A percentile compares a stretch with the other conserved stretches of the same genome.
These are phyloP conservation scores for Penicillium palitans DNA, from an alignment of 2,329 filamentous ascomycete genomes.

Conservation along the genomic window DNA sequence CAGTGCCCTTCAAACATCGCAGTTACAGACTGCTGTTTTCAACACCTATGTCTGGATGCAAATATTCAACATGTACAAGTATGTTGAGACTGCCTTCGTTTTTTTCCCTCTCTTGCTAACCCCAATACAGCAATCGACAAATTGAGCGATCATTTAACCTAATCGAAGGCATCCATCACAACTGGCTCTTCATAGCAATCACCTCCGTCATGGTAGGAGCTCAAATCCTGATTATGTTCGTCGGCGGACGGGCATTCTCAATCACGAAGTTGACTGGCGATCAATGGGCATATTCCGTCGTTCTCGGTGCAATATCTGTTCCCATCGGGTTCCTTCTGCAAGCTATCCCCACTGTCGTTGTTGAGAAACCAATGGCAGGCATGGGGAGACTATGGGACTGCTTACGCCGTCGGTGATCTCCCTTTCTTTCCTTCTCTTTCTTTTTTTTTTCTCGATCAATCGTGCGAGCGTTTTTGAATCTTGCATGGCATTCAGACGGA, in stretches of 20 bases:
- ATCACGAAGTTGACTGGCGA: slow-evolving; percentile 51
- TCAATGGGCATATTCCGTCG: slow-evolving; percentile 58
- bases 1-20: slow-evolving; percentile 41
- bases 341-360: background rate
- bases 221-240: slow-evolving; percentile 59
- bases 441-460: background rate
- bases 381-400: background rate
- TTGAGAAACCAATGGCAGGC: slow-evolving; percentile 5
- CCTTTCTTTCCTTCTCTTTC: background rate
- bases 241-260: slow-evolving; percentile 57
- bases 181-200: slow-evolving; percentile 60
- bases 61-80: slow-evolving; percentile 69
- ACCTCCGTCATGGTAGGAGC: slow-evolving; percentile 59
- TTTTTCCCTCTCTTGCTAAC: background rate
- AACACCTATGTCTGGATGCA: slow-evolving; percentile 73
- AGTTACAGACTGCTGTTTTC: slow-evolving; percentile 64
- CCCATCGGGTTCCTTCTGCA: slow-evolving; percentile 44
- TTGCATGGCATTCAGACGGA: background rate
- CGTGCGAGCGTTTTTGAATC: background rate
- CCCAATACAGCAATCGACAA: slow-evolving; percentile 51
- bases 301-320: slow-evolving; percentile 51
- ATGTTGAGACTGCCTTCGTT: slow-evolving; percentile 1
- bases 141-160: slow-evolving; percentile 65
- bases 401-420: background rate
- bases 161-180: slow-evolving; percentile 58